Evolutionary conservation across 2,329 filamentous ascomycete species (phyloP), one percentile per base, ranked within the genome.

Genomic region (Fusarium sp.): DNA sequence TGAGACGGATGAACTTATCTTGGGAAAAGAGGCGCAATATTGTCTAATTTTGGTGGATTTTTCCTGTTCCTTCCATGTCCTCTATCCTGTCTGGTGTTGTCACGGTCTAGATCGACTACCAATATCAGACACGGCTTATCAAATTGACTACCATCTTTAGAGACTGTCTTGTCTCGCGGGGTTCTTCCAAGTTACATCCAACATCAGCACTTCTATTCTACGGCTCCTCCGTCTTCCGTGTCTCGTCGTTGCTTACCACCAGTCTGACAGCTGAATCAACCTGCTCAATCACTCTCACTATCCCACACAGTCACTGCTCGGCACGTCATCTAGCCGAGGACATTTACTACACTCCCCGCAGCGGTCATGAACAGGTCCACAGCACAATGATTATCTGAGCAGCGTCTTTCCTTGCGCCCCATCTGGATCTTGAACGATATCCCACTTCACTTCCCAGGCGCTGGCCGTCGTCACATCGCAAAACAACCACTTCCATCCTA

Each of bases 271-370:
- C 3, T 20, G 14, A 39, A 54, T 52, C 70, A 75, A 74, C 57
- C 70, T 75, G 73, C 73, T 75, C 73, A 75, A 73, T 76, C 37
- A 35, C 37, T 68, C 73, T 75, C 73, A 66, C 27, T 9, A 25
- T 25, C 2, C 2, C 6, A 13, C 16, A 50, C 48, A n/a, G 25
- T 52, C 48, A 30, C 10, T 27, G 10, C 25, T 41, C 23, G 14
- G 59, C 39, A 45, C 30, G 14, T 13, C 41, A 39, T 41, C 13
- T 3, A 65, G 4, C 5, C 62, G 16, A 27, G 18, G 27, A 20
- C 30, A 23, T 11, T 30, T 5, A n/a, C 16, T 25, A 25, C 32
- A 27, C 18, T 34, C 10, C 20, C 56, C 27, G 23, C 50, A 48
- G 5, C 25, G n/a, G 18, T 10, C 32, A 34, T 18, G 2, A 20